Base-by-base conservation (phyloP, 495 filamentous ascomycete species). In the Lophiostoma macrostomum region DNA sequence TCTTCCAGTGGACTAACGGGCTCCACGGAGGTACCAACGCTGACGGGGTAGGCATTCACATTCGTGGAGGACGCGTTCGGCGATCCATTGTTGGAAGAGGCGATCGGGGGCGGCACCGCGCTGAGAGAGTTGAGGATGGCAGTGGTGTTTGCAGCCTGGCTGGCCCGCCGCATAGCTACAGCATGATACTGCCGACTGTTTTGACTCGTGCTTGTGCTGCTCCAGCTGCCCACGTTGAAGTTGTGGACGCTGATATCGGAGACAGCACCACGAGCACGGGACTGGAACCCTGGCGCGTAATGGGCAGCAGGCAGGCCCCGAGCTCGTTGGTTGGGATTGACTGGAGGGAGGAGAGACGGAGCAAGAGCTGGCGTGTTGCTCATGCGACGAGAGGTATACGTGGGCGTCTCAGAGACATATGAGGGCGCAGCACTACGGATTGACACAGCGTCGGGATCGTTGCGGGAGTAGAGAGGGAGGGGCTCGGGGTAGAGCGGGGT, bases 371-470 rank as follows among this genome's bases (percentile, higher is more conserved):
- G 42, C 10, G 20, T 18, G 39, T 22, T 41, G 31, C 39, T 48
- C n/a, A 36, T 37, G 3, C 54, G 32, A 4, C 45, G 58, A 7
- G 61, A 67, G 18, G 50, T 43, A 57, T 69, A 67, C 1, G 66
- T 63, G 10, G 66, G 66, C 0, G 56, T 59, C n/a, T 64, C 63
- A 14, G 67, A 67, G 55, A 64, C 63, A 51, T 67, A 69, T 4
- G 63, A 68, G 1, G 65, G 65, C 16, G 67, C 65, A n/a, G 65
- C 65, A 40, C 50, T 43, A 47, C 34, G 63, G 34, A 66, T 62
- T 3, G 64, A 67, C 34, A 48, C 38, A 16, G 58, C 55, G 28
- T 67, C 64, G 11, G 50, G 51, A 27, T 56, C 52, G 44, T 67
- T 38, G 44, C 62, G 64, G 5, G 37, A 50, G 44, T 67, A 67